Conservation (phyloP, 2,329 filamentous ascomycete genomes). For the Penicillium sclerotigenum region DNA sequence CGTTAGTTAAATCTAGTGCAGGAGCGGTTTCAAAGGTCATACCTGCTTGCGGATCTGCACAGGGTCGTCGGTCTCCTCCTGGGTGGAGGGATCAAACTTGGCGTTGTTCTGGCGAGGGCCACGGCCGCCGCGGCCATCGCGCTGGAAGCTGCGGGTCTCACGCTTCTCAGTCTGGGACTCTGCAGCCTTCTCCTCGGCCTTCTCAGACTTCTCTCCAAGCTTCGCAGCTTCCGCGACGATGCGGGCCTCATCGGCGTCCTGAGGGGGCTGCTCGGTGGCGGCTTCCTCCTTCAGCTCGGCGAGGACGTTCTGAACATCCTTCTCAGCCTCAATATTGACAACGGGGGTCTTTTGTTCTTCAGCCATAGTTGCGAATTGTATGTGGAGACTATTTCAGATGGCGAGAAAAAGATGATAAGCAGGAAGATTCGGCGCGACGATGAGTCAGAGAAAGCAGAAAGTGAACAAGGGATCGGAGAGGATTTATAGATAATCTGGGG, state of each 20-base stretch:
- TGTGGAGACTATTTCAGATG: constrained; percentile 4
- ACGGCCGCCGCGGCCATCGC: constrained; percentile 26
- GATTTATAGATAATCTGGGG: neutral
- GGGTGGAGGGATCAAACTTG: constrained; percentile 67
- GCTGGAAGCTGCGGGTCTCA: constrained; percentile 24
- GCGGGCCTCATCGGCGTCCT: constrained; percentile 36
- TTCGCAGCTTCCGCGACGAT: constrained; percentile 39
- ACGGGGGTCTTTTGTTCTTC: constrained; percentile 38
- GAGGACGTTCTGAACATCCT: constrained; percentile 47
- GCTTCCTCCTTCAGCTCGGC: constrained; percentile 42
- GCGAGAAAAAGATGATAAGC: constrained; percentile 7
- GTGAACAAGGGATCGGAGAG: neutral
- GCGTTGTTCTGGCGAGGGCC: constrained; percentile 51
- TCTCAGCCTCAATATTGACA: constrained; percentile 42
- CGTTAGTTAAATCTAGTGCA: constrained; percentile 1
- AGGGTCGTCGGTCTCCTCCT: constrained; percentile 71
- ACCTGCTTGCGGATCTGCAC: constrained; percentile 80
- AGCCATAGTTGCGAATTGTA: constrained; percentile 29
- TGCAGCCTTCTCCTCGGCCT: constrained; percentile 31
- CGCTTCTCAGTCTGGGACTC: constrained; percentile 20
- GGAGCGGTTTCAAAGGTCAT: constrained; percentile 13
- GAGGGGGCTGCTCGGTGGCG: constrained; percentile 19
- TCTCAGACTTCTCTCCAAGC: constrained; percentile 38
- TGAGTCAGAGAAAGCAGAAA: neutral
- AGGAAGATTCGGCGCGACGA: neutral